Base-by-base conservation (phyloP, 2,329 filamentous ascomycete species). In the Colletotrichum caudatum region DNA sequence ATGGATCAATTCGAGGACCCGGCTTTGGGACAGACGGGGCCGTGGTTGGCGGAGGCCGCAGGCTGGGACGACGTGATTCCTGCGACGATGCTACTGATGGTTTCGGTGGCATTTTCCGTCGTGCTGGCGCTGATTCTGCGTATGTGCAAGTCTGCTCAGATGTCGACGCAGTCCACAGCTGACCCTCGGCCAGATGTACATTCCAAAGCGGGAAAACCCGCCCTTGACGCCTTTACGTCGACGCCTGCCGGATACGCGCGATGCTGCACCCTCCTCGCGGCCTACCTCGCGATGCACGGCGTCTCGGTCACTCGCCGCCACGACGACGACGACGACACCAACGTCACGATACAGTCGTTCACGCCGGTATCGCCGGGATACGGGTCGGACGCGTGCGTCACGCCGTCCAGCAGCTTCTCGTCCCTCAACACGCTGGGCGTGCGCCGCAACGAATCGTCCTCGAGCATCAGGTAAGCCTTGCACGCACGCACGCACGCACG, bases 31-130 rank as follows among this genome's bases (percentile, higher is more conserved):
- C 64, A 5, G 11, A 20, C 37, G 1, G n/a, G 33, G 2, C 26
- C 57, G 12, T 60, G 39, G 20, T 7, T 14, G 26, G 23, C 64
- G 9, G 20, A 16, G 1, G 7, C 26, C 9, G 62, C 37, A 12
- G 64, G 60, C 41, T 73, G 67, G 70, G 66, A 73, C 12, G 73
- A 74, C 29, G 56, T 68, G 39, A 63, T 75, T 1, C 61, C 74
- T 1, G 58, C 67, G 37, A 72, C 74, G 35, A 61, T 74, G 54
- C 66, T 73, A n/a, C n/a, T 75, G n/a, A 51, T 74, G 16, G 71
- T 68, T 6, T 74, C 74, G 1, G 68, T 74, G 4, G 74, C 70
- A 2, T 73, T 75, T 44, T 73, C 71, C 5, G 59, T 73, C 0
- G 59, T 73, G 39, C 44, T 75, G 4, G 72, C 67, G 1, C 35